Conservation (phyloP, 768 basidiomycete species). For the Xerocomellus chrysenteron region DNA sequence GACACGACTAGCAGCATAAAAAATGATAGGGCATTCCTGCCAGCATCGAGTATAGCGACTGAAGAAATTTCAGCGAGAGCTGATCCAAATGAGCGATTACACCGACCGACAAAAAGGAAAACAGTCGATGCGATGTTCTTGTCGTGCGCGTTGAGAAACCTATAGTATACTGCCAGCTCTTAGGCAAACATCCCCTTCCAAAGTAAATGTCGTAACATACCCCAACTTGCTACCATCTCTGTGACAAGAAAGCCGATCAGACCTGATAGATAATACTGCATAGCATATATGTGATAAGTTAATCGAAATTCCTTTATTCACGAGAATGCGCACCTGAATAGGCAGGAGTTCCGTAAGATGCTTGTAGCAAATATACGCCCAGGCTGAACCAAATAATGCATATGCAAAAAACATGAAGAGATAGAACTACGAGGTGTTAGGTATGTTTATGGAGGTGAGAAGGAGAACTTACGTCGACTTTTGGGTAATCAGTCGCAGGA, state of each 20-base stretch:
- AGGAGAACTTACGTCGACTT: constrained; percentile 75
- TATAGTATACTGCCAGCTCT: constrained; percentile 70
- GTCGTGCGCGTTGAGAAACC: constrained; percentile 89
- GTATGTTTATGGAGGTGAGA: neutral
- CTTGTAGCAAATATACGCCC: constrained; percentile 83
- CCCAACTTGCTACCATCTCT: constrained; percentile 94
- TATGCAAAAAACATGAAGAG: constrained; percentile 83
- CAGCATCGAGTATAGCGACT: constrained; percentile 96
- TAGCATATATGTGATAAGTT: neutral
- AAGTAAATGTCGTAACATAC: constrained; percentile 38
- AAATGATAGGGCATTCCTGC: constrained; percentile 90
- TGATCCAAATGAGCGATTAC: neutral
- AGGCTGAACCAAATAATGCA: constrained; percentile 58
- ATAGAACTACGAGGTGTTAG: constrained; percentile 64
- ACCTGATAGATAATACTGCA: constrained; percentile 86
- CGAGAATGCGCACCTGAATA: constrained; percentile 62
- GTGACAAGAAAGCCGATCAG: constrained; percentile 83
- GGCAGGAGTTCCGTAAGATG: constrained; percentile 83
- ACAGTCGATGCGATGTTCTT: constrained; percentile 70
- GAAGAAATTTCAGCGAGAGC: constrained; percentile 1
- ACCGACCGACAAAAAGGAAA: constrained; percentile 90
- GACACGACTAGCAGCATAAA: constrained; percentile 93
- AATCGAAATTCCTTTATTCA: neutral
- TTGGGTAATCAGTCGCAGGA: constrained; percentile 93
- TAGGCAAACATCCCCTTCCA: constrained; percentile 2